Evolutionary conservation across 805 yeast genomes (phyloP).

Genomic region (Nakazawaea pomicola): DNA sequence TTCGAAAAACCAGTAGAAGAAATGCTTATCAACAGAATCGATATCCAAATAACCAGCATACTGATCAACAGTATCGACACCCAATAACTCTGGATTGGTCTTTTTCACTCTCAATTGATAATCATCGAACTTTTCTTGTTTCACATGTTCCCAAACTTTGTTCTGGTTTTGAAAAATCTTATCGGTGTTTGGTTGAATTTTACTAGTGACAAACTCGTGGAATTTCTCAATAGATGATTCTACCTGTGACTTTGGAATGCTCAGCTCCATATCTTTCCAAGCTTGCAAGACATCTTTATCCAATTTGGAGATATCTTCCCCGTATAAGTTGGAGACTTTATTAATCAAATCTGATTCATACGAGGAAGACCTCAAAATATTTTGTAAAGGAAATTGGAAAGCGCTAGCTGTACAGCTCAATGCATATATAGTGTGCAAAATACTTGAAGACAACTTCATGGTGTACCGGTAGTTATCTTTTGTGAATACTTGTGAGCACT

Average conservation of each 20-base stretch:
- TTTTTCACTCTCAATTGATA: conserved; percentile 58
- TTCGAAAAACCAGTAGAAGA: conserved; percentile 79
- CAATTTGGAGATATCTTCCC: conserved; percentile 17
- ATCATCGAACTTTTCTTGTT: conserved; percentile 26
- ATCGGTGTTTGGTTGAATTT: neutral
- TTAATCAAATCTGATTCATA: conserved; percentile 1
- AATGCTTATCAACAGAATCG: conserved; percentile 76
- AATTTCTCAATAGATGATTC: conserved; percentile 11
- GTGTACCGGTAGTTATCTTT: no score
- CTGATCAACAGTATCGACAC: conserved; percentile 79
- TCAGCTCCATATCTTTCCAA: conserved; percentile 30
- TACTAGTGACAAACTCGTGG: neutral
- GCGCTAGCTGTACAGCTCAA: neutral
- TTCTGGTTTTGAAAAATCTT: conserved; percentile 1
- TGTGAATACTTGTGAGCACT: no score
- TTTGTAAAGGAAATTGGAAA: conserved; percentile 1
- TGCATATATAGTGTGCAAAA: no score
- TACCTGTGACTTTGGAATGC: conserved; percentile 12
- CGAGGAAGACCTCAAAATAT: neutral
- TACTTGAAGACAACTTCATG: no score
- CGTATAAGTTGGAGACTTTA: conserved; percentile 7
- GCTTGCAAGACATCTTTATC: conserved; percentile 23
- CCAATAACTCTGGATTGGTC: conserved; percentile 59
- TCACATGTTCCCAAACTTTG: conserved; percentile 7
- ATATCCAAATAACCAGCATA: conserved; percentile 84